These are phyloP conservation scores for Aspergillus quadrilineatus DNA, from an alignment of 2,329 filamentous ascomycete species.

Conservation along the genomic window DNA sequence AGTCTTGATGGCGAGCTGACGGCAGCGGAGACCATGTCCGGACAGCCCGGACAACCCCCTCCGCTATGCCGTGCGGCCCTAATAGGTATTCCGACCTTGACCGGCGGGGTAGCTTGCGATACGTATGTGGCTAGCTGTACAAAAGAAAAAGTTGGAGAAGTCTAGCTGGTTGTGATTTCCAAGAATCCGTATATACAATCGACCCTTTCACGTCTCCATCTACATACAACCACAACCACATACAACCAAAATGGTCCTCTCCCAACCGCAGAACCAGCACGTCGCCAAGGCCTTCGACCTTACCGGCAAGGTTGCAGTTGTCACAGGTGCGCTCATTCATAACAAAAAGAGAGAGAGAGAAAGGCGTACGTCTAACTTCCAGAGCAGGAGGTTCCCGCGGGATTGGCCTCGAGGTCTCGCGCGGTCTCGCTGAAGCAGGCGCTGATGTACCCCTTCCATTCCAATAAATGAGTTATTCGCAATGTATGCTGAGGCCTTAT, in stretches of 20 bases:
- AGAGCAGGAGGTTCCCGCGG: conserved; percentile 22
- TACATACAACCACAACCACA: neutral
- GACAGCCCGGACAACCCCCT: too few relatives aligned
- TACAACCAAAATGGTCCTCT: conserved; percentile 6
- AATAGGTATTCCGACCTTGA: too few relatives aligned
- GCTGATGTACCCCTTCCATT: conserved; percentile 29
- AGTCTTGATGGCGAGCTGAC: too few relatives aligned
- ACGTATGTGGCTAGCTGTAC: too few relatives aligned
- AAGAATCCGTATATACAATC: neutral
- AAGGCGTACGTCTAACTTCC: neutral
- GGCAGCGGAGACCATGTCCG: too few relatives aligned
- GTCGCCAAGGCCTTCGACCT: conserved; percentile 4
- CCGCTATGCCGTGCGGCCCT: too few relatives aligned
- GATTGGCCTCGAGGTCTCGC: conserved; percentile 42
- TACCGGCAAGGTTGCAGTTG: conserved; percentile 1
- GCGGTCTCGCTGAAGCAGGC: conserved; percentile 41
- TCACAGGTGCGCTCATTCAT: neutral
- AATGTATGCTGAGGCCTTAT: neutral
- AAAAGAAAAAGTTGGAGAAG: too few relatives aligned
- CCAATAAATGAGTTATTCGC: too few relatives aligned
- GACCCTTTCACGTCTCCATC: neutral
- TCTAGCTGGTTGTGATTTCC: neutral
- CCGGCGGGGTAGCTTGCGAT: too few relatives aligned
- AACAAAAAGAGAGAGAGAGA: neutral
- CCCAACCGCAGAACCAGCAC: neutral